Conservation (phyloP, 1,284 basidiomycete genomes). For the Cryptococcus floricola region DNA sequence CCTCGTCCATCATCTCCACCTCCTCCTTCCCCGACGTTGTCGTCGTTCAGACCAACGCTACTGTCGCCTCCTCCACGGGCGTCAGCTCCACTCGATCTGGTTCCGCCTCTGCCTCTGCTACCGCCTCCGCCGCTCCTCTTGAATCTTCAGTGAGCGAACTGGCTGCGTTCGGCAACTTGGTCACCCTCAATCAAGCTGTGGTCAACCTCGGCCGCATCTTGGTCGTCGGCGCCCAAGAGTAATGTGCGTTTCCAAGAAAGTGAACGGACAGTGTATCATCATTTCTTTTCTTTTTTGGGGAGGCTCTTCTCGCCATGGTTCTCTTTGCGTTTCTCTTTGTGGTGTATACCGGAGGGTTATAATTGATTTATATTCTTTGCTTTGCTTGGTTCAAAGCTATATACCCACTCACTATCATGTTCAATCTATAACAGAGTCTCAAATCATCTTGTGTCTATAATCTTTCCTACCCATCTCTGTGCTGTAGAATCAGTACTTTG, state of each 20-base stretch:
- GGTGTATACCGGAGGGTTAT: too few relatives aligned
- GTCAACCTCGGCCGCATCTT: constrained; percentile 38
- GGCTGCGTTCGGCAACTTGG: constrained; percentile 26
- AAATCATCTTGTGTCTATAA: too few relatives aligned
- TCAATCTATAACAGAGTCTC: too few relatives aligned
- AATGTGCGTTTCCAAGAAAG: not conserved
- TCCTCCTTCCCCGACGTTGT: constrained; percentile 2
- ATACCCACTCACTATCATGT: too few relatives aligned
- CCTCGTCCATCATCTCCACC: not conserved
- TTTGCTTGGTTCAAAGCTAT: too few relatives aligned
- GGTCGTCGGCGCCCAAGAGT: constrained; percentile 29
- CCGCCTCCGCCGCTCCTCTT: constrained; percentile 1
- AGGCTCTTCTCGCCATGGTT: too few relatives aligned
- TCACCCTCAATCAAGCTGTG: constrained; percentile 34
- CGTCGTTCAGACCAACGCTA: constrained; percentile 11
- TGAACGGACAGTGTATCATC: not conserved
- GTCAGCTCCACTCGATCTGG: constrained; percentile 2
- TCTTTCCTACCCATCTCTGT: too few relatives aligned
- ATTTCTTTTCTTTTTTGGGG: too few relatives aligned
- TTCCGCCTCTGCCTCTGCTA: constrained; percentile 4
- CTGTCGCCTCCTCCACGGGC: not conserved
- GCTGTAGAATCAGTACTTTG: too few relatives aligned
- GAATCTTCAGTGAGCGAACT: constrained; percentile 5
- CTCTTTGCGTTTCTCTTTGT: too few relatives aligned
- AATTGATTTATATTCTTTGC: too few relatives aligned